phyloP scores from a whole-genome alignment of 1,284 basidiomycete species.

The Trametes hirsuta region DNA sequence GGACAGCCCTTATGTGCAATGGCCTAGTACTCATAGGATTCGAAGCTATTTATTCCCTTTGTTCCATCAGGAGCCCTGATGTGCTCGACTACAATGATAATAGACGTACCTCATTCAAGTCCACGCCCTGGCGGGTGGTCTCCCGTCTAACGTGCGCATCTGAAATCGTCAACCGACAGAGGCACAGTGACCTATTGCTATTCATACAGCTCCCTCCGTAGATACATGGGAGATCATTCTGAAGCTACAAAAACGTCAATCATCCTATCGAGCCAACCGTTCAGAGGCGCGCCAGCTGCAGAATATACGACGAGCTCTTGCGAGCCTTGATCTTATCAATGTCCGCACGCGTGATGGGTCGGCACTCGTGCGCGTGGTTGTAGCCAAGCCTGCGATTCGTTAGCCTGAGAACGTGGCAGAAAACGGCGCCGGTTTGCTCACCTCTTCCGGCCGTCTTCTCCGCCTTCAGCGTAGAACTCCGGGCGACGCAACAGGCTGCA shows the following conservation, averaged over 20 bases:
- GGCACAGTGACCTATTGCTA: not conserved
- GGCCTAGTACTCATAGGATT: no score
- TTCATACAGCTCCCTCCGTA: not conserved
- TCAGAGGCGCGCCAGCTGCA: conserved; percentile 31
- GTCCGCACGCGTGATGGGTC: conserved; percentile 61
- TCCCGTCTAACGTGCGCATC: no score
- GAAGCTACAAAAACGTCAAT: not conserved
- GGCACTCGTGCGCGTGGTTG: conserved; percentile 75
- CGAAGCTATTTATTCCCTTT: no score
- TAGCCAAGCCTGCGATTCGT: conserved; percentile 66
- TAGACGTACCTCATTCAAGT: no score
- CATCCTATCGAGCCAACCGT: not conserved
- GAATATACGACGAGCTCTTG: conserved; percentile 40
- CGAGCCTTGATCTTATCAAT: conserved; percentile 77
- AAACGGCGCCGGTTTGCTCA: conserved; percentile 30
- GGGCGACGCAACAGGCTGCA: conserved; percentile 75
- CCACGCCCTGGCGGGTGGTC: no score
- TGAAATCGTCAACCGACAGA: not conserved
- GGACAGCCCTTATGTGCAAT: no score
- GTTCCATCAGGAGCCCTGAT: no score
- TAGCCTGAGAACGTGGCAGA: not conserved
- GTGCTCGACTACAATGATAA: no score
- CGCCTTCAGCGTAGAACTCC: conserved; percentile 67
- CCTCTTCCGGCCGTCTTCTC: conserved; percentile 69
- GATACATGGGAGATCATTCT: not conserved